These are phyloP conservation scores for Saturnispora gosingensis DNA, from an alignment of 805 yeast species.

Conservation along the genomic window DNA sequence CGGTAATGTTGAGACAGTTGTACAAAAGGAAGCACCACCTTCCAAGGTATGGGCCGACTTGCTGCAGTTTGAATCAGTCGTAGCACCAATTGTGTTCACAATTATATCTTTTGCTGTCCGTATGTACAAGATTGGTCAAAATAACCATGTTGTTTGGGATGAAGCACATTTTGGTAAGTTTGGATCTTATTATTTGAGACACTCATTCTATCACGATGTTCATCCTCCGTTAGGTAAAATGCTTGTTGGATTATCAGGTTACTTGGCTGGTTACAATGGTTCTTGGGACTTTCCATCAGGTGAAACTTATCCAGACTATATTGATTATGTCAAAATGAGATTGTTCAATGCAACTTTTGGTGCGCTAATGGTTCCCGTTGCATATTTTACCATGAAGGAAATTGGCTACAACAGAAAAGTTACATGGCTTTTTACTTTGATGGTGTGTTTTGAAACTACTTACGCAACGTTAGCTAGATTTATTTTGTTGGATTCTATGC, in stretches of 20 bases:
- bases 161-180: slow-evolving; percentile 94
- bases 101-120: slow-evolving; percentile 61
- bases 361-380: slow-evolving; percentile 76
- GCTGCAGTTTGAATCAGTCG: slow-evolving; percentile 22
- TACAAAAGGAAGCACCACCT: slow-evolving; percentile 13
- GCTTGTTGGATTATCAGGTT: slow-evolving; percentile 83
- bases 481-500: slow-evolving; percentile 85
- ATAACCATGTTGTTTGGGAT: slow-evolving; percentile 71
- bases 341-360: slow-evolving; percentile 79
- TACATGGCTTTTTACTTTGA: slow-evolving; percentile 68
- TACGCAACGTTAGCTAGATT: slow-evolving; percentile 82
- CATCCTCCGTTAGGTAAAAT: slow-evolving; percentile 97
- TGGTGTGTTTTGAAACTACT: slow-evolving; percentile 76
- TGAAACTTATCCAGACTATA: slow-evolving; percentile 59
- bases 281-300: slow-evolving; percentile 86
- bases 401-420: slow-evolving; percentile 64
- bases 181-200: slow-evolving; percentile 81
- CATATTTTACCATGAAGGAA: slow-evolving; percentile 71
- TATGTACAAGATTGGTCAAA: slow-evolving; percentile 50
- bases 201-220: slow-evolving; percentile 90
- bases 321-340: slow-evolving; percentile 81
- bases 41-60: slow-evolving; percentile 10
- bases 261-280: slow-evolving; percentile 49
- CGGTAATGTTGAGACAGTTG: slow-evolving; percentile 8
- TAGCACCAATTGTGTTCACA: slow-evolving; percentile 60